phyloP scores from a whole-genome alignment of 306 rosid species.

The barrel medic (Medicago truncatula) region MtrunA17r5.0-ANR NC_053047.1:30611501-30612000 shows the following conservation, averaged over 20 bases:
- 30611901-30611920: too few species aligned
- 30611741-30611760: constrained; percentile 59
- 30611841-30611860: too few species aligned
- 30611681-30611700: background rate
- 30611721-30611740: constrained; percentile 36
- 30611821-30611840: constrained; percentile 20
- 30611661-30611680: too few species aligned
- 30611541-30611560: constrained; percentile 57
- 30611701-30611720: background rate
- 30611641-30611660: too few species aligned
- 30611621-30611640: too few species aligned
- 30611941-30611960: too few species aligned
- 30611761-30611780: constrained; percentile 55
- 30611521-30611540: constrained; percentile 59
- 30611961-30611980: too few species aligned
- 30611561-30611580: constrained; percentile 62
- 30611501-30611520: background rate
- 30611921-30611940: too few species aligned
- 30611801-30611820: constrained; percentile 61
- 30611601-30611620: constrained; percentile 61
- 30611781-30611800: constrained; percentile 60
- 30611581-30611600: constrained; percentile 62
- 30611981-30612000: too few species aligned
- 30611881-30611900: too few species aligned
- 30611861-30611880: too few species aligned